Evolutionary conservation across 2,329 filamentous ascomycete genomes (phyloP), one percentile per base, ranked within the genome.

Genomic region (Exserohilum rostratum): DNA sequence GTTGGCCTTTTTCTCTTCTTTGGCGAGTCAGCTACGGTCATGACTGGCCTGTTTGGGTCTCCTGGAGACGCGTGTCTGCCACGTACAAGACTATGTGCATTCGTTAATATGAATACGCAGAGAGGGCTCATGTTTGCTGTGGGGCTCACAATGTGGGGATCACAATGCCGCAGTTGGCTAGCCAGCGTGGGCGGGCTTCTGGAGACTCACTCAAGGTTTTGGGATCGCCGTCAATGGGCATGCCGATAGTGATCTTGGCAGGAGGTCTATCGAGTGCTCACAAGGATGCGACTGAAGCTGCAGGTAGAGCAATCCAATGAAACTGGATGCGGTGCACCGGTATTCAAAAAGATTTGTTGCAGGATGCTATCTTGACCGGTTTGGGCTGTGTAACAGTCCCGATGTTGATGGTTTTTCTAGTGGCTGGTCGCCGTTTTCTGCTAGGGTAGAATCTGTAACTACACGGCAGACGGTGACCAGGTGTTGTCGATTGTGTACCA

Each of bases 1-100:
- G 49, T 58, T 6, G 60, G 60, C 49, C 71, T 66, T 62, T 67
- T 71, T 58, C 66, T 72, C 63, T 75, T 75, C 56, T 67, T 72
- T 50, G 60, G 66, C 39, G 64, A 68, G 65, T 73, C 61, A 71
- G 69, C 64, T 59, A 57, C 48, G 30, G 58, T 61, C 68, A 69
- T 72, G 54, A 55, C 60, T 53, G 56, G 58, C 54, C 60, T 60
- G 50, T 68, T 63, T 35, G 61, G 53, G 39, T 63, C 57, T 18
- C 63, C 60, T 50, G 62, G 55, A 58, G 65, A 68, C 30, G 33
- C 49, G 53, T 63, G 56, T 55, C 63, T 66, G 22, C 58, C 68
- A 72, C 72, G 68, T 69, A 71, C 67, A 67, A 67, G 65, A 48
- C 72, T 75, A 27, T 7, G 9, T 18, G 7, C 12, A 37, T 38